phyloP scores from a whole-genome alignment of 2,329 filamentous ascomycete species.

The Microcyclospora pomicola region DNA sequence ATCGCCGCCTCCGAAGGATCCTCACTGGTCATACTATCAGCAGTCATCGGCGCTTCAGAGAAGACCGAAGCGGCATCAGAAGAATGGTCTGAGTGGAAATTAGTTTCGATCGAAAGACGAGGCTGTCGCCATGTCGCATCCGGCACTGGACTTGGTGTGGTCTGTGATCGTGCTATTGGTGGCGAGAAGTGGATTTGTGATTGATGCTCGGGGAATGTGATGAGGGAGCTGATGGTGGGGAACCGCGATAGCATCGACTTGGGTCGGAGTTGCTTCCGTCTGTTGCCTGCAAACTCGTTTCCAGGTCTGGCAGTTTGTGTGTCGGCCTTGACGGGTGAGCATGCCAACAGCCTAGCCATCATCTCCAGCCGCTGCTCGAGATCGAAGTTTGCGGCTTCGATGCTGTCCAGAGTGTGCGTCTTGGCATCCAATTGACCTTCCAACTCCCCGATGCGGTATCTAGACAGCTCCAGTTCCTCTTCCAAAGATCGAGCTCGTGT shows the following conservation, averaged over 20 bases:
- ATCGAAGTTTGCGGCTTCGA: constrained; percentile 23
- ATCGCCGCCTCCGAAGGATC: background rate
- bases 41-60: constrained; percentile 6
- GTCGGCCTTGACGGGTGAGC: constrained; percentile 23
- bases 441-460: constrained; percentile 21
- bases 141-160: background rate
- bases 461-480: constrained; percentile 16
- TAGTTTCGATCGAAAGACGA: background rate
- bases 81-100: constrained; percentile 4
- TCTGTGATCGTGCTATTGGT: background rate
- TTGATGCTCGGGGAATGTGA: constrained; percentile 14
- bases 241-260: constrained; percentile 23
- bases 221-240: constrained; percentile 19
- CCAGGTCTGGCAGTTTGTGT: constrained; percentile 8
- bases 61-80: constrained; percentile 11
- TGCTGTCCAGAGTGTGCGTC: constrained; percentile 18
- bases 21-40: constrained; percentile 8
- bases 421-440: constrained; percentile 20
- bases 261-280: constrained; percentile 17
- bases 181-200: constrained; percentile 7
- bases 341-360: constrained; percentile 24
- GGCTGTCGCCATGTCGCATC: background rate
- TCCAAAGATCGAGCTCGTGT: constrained; percentile 17
- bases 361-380: constrained; percentile 26
- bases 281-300: constrained; percentile 5